These are phyloP conservation scores for Entomortierella lignicola DNA, from an alignment of 192 early-diverging fungal genomes.

Conservation along the genomic window DNA sequence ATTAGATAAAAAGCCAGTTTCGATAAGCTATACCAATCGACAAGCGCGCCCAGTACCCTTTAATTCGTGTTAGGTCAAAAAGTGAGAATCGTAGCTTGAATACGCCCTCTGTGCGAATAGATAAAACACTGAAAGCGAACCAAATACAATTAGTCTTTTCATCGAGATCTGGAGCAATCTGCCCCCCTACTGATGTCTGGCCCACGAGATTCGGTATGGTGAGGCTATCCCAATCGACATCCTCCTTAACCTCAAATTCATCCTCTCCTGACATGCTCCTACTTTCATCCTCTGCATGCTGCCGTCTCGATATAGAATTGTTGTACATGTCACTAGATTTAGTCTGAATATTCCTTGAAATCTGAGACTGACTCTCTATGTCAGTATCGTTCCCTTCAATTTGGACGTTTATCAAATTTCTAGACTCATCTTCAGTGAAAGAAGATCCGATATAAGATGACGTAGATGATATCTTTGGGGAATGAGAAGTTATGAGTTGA, in stretches of 20 bases:
- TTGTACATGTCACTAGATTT: too few relatives aligned
- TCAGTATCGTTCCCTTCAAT: background rate
- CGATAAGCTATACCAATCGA: background rate
- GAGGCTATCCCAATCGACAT: slow-evolving; percentile 8
- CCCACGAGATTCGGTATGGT: slow-evolving; percentile 36
- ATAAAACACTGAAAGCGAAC: slow-evolving; percentile 79
- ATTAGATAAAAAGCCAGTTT: background rate
- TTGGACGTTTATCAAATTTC: too few relatives aligned
- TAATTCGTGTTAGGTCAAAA: slow-evolving; percentile 68
- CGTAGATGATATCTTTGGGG: too few relatives aligned
- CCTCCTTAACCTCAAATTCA: background rate
- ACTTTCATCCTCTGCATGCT: background rate
- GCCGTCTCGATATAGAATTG: too few relatives aligned
- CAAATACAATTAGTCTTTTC: slow-evolving; percentile 66
- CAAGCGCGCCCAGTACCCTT: slow-evolving; percentile 3
- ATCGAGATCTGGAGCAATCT: slow-evolving; percentile 62
- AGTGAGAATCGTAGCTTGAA: slow-evolving; percentile 75
- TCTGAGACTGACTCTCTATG: background rate
- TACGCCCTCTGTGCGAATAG: slow-evolving; percentile 74
- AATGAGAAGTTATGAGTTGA: background rate
- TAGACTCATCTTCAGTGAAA: too few relatives aligned
- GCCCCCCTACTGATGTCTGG: slow-evolving; percentile 35
- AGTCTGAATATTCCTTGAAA: too few relatives aligned
- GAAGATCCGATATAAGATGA: too few relatives aligned
- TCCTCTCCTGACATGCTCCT: background rate